Conservation (phyloP, 108 stramenopile species). For the Phaeodactylum tricornutum region DNA sequence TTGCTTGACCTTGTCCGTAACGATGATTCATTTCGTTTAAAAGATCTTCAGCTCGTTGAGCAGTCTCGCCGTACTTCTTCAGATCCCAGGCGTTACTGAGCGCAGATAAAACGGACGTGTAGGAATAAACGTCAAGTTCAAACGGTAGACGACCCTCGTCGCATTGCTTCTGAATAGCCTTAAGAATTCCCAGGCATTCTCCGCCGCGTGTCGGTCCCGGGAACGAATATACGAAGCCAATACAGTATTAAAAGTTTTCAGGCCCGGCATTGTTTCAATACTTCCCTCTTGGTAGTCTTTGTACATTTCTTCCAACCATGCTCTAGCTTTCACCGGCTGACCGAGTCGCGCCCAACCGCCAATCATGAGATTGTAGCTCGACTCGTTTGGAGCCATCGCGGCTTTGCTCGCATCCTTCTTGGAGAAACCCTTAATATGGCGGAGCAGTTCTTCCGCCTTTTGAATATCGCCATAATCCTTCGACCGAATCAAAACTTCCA, state of each 20-base stretch:
- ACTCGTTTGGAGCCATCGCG: neutral
- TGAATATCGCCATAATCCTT: no score
- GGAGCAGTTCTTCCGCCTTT: neutral
- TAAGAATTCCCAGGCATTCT: constrained; percentile 17
- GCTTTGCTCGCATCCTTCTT: neutral
- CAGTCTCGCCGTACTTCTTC: constrained; percentile 18
- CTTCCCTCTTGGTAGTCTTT: constrained; percentile 1
- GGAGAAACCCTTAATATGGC: neutral
- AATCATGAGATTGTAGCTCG: no score
- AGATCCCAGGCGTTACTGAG: constrained; percentile 22
- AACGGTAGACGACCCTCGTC: constrained; percentile 4
- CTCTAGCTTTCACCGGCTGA: neutral
- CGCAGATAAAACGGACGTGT: constrained; percentile 29
- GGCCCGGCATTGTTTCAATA: constrained; percentile 1
- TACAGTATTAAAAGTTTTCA: constrained; percentile 18
- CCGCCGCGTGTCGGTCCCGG: constrained; percentile 10
- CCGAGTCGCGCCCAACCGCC: no score
- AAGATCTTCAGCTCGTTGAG: constrained; percentile 24
- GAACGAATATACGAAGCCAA: constrained; percentile 15
- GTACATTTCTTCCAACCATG: neutral
- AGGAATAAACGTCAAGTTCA: neutral
- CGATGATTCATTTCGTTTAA: constrained; percentile 33
- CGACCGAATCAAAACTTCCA: no score
- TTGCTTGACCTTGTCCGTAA: constrained; percentile 29
- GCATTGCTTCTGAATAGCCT: constrained; percentile 1